Conservation (phyloP, 1,284 basidiomycete species). For the Rhodotorula sp. region DNA sequence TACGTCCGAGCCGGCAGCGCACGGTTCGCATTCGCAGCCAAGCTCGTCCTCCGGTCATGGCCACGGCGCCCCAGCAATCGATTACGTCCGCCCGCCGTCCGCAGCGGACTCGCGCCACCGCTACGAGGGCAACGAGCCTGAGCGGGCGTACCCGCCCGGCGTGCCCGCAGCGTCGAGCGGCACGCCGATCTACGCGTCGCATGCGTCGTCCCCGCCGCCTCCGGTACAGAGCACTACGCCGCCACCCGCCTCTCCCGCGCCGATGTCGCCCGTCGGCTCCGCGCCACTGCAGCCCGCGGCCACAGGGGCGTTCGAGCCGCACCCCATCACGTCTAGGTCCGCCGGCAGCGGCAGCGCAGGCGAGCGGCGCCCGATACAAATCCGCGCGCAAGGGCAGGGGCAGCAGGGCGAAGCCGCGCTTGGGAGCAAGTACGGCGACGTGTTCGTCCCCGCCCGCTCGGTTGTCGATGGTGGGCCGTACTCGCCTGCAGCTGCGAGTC, state of each 20-base stretch:
- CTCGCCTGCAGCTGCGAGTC: neutral
- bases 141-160: neutral
- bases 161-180: neutral
- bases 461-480: neutral
- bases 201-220: neutral
- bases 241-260: neutral
- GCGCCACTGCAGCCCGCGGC: neutral
- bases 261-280: neutral
- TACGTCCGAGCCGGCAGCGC: no score
- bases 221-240: neutral
- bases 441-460: slow-evolving; percentile 15
- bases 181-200: neutral
- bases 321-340: slow-evolving; percentile 12
- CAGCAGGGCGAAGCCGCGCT: slow-evolving; percentile 20
- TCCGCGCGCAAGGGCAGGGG: no score
- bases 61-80: slow-evolving; percentile 2
- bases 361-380: slow-evolving; percentile 28
- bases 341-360: no score
- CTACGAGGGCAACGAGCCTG: neutral
- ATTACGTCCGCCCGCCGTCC: neutral
- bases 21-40: neutral
- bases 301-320: slow-evolving; percentile 16
- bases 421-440: slow-evolving; percentile 38
- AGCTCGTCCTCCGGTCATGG: neutral
- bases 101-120: neutral